phyloP scores from a whole-genome alignment of 1,284 basidiomycete genomes.

The Tremellales sp. region DNA sequence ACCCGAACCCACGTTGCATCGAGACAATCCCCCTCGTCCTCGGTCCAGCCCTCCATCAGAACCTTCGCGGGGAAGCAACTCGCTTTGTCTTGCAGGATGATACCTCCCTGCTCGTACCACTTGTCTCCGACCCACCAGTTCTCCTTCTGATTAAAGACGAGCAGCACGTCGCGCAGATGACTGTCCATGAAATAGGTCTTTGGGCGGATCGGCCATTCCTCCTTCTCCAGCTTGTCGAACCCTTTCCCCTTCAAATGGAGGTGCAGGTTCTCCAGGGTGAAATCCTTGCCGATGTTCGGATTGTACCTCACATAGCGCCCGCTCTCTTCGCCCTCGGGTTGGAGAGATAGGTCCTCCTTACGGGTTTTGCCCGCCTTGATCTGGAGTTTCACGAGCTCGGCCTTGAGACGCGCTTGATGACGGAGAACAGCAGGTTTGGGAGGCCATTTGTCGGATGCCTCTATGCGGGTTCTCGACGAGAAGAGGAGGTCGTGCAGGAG shows the following conservation, averaged over 20 bases:
- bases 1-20: constrained; percentile 76
- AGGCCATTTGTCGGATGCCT: constrained; percentile 75
- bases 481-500: constrained; percentile 84
- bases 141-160: constrained; percentile 65
- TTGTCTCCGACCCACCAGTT: constrained; percentile 49
- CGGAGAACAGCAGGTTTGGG: constrained; percentile 75
- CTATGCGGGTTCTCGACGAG: constrained; percentile 63
- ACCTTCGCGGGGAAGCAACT: constrained; percentile 92
- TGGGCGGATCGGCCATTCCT: constrained; percentile 33
- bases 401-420: constrained; percentile 80
- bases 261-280: constrained; percentile 26
- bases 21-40: constrained; percentile 58
- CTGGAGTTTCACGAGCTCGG: constrained; percentile 80
- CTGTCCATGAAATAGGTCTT: constrained; percentile 63
- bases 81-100: constrained; percentile 96
- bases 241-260: constrained; percentile 25
- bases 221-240: constrained; percentile 24
- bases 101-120: constrained; percentile 46
- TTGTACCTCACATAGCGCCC: constrained; percentile 85
- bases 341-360: constrained; percentile 60
- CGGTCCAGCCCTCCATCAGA: constrained; percentile 52
- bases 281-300: constrained; percentile 53
- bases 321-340: constrained; percentile 50
- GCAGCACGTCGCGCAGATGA: constrained; percentile 69
- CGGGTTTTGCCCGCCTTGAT: constrained; percentile 67